These are phyloP conservation scores for Tolypocladium capitatum DNA, from an alignment of 2,329 filamentous ascomycete genomes.

Conservation along the genomic window DNA sequence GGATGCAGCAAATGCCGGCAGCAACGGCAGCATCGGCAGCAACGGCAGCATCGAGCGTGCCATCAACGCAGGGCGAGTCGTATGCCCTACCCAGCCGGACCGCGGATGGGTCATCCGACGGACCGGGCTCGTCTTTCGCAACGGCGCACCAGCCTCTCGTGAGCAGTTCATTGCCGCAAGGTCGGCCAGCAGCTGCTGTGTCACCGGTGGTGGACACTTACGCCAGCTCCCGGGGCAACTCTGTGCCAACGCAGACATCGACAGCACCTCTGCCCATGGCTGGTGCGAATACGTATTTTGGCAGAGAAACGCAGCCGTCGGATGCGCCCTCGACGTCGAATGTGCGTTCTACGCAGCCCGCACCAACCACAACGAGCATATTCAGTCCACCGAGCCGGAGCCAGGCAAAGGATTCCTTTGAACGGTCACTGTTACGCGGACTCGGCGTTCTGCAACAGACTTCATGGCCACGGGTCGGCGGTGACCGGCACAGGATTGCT, in stretches of 20 bases:
- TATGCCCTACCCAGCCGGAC: background rate
- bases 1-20: background rate
- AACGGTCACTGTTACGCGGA: slow-evolving; percentile 3
- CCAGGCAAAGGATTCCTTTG: slow-evolving; percentile 13
- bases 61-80: background rate
- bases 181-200: background rate
- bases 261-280: slow-evolving; percentile 18
- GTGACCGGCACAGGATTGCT: slow-evolving; percentile 4
- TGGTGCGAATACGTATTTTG: slow-evolving; percentile 25
- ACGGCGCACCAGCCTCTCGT: background rate
- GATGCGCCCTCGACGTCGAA: background rate
- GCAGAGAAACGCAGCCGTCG: slow-evolving; percentile 3
- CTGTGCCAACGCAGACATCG: background rate
- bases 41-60: background rate
- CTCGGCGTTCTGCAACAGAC: background rate
- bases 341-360: background rate
- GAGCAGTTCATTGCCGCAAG: background rate
- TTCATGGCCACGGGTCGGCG: background rate
- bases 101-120: background rate
- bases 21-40: no score
- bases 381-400: slow-evolving; percentile 11
- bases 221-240: background rate
- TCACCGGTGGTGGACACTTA: background rate
- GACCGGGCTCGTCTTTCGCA: background rate
- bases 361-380: slow-evolving; percentile 1